Evolutionary conservation across 2,329 filamentous ascomycete genomes (phyloP).

Genomic region (Cercospora beticola): DNA sequence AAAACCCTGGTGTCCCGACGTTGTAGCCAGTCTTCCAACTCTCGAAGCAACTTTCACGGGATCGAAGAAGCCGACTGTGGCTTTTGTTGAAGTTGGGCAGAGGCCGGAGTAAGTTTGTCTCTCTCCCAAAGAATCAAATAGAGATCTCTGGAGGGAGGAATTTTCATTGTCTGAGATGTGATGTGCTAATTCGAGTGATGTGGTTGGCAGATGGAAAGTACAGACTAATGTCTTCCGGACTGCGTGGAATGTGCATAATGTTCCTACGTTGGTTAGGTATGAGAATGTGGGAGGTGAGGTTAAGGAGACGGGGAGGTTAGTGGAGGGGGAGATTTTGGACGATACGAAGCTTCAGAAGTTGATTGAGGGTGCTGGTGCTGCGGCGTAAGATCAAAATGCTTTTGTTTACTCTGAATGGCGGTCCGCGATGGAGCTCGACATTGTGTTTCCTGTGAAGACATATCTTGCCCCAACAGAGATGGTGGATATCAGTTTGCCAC

Average conservation of each 20-base stretch:
- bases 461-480: not conserved
- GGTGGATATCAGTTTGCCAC: not conserved
- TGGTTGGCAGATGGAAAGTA: constrained; percentile 32
- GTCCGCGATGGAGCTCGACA: not conserved
- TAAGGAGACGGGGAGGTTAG: constrained; percentile 21
- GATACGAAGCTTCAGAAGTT: constrained; percentile 13
- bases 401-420: not conserved
- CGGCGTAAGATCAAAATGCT: not conserved
- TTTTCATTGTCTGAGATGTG: not conserved
- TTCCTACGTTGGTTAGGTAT: constrained; percentile 21
- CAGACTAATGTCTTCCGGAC: constrained; percentile 80
- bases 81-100: constrained; percentile 26
- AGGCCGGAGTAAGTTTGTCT: constrained; percentile 19
- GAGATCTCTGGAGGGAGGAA: not conserved
- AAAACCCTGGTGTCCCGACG: constrained; percentile 27
- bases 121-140: not conserved
- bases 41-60: constrained; percentile 21
- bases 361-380: not conserved
- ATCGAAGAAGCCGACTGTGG: constrained; percentile 14
- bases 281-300: constrained; percentile 13
- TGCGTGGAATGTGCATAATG: constrained; percentile 75
- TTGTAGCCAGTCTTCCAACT: constrained; percentile 19
- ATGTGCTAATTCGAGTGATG: not conserved
- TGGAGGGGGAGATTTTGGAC: constrained; percentile 27
- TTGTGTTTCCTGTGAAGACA: not conserved